Conservation (phyloP, 305 asterid genomes). For the Fraxinus ornus region DNA sequence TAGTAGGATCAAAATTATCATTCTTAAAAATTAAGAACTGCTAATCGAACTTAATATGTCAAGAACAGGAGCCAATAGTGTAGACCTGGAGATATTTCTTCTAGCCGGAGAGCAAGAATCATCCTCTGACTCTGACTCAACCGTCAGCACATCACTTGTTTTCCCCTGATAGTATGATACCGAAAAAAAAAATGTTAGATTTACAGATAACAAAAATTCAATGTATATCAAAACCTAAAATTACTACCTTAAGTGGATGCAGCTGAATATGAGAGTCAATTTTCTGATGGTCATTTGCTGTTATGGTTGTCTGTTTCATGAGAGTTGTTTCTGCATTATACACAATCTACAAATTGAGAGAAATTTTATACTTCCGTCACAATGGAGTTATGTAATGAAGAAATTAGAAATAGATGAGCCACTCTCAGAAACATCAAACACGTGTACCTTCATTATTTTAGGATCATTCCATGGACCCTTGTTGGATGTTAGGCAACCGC, state of each 20-base stretch:
- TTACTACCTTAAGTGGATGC: conserved; percentile 42
- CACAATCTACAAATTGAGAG: conserved; percentile 53
- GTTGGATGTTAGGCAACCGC: conserved; percentile 88
- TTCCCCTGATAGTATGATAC: conserved; percentile 39
- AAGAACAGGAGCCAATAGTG: conserved; percentile 40
- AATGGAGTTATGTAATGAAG: background rate
- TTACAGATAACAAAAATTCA: background rate
- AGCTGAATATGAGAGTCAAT: conserved; percentile 31
- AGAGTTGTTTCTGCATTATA: conserved; percentile 44
- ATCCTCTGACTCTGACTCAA: conserved; percentile 44
- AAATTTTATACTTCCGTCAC: background rate
- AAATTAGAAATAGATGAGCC: conserved; percentile 13
- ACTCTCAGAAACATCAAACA: background rate
- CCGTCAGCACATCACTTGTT: conserved; percentile 27
- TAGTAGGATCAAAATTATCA: background rate
- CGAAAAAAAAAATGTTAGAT: background rate
- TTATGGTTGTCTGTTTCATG: conserved; percentile 37
- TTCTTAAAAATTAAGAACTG: conserved; percentile 2
- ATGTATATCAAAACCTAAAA: background rate
- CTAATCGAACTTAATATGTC: conserved; percentile 59
- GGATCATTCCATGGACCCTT: conserved; percentile 98
- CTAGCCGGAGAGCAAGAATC: conserved; percentile 38
- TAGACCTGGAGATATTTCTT: conserved; percentile 33
- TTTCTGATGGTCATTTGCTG: conserved; percentile 41
- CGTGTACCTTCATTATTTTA: conserved; percentile 73